Evolutionary conservation across 306 rosid species (phyloP).

Genomic region (Adenanthera pavonina): DNA sequence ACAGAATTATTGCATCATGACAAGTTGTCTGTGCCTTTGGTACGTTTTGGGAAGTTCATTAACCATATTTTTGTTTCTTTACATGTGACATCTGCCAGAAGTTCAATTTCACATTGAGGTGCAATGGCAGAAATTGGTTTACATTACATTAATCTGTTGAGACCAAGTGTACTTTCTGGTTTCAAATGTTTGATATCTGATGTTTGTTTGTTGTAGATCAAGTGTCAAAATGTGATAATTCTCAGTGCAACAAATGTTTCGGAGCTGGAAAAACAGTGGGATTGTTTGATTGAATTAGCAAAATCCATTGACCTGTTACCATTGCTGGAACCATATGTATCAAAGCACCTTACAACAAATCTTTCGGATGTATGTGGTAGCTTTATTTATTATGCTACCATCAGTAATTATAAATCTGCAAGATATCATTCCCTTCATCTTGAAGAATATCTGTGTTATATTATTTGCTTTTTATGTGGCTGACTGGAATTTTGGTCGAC

Average conservation of each 20-base stretch:
- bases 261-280: constrained; percentile 92
- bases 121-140: background rate
- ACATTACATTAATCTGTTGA: constrained; percentile 22
- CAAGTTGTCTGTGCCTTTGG: constrained; percentile 84
- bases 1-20: constrained; percentile 95
- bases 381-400: constrained; percentile 14
- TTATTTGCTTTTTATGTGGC: background rate
- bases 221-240: constrained; percentile 82
- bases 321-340: constrained; percentile 68
- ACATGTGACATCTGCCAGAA: constrained; percentile 19
- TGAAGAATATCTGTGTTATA: constrained; percentile 17
- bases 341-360: constrained; percentile 63
- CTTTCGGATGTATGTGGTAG: constrained; percentile 70
- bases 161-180: background rate
- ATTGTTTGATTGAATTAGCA: constrained; percentile 82
- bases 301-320: constrained; percentile 58
- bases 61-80: constrained; percentile 1
- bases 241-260: constrained; percentile 67
- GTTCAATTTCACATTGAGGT: constrained; percentile 32
- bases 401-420: constrained; percentile 31
- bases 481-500: background rate
- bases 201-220: constrained; percentile 68
- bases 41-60: constrained; percentile 51
- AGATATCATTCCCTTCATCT: constrained; percentile 24
- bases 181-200: background rate